These are phyloP conservation scores for Boletus subcaerulescens DNA, from an alignment of 768 basidiomycete genomes.

Conservation along the genomic window DNA sequence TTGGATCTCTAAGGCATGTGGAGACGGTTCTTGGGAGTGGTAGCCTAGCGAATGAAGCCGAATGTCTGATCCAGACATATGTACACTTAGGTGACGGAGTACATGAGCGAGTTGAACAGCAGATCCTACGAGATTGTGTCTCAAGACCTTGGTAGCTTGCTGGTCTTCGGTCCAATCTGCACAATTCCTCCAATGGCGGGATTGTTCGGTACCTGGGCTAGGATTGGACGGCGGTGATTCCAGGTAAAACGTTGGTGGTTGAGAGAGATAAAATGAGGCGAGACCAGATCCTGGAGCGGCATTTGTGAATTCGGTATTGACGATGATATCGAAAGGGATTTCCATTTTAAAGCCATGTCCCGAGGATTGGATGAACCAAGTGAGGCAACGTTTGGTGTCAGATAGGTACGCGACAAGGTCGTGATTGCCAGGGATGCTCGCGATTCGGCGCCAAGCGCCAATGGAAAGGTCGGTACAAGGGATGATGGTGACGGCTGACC, in stretches of 20 bases:
- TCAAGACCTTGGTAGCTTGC: constrained; percentile 62
- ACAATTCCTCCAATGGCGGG: constrained; percentile 59
- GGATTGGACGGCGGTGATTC: constrained; percentile 41
- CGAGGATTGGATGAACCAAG: constrained; percentile 75
- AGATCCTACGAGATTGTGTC: constrained; percentile 64
- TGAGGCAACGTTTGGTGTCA: constrained; percentile 60
- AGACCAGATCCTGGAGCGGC: constrained; percentile 53
- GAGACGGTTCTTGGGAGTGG: constrained; percentile 27
- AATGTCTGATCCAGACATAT: constrained; percentile 33
- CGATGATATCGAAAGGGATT: constrained; percentile 63
- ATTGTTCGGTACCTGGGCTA: constrained; percentile 26
- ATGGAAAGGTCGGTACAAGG: constrained; percentile 73
- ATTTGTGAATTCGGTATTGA: constrained; percentile 54
- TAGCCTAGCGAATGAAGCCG: constrained; percentile 38
- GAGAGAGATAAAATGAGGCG: constrained; percentile 63
- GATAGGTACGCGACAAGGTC: constrained; percentile 78
- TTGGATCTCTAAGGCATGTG: constrained; percentile 39
- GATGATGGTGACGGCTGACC: constrained; percentile 66
- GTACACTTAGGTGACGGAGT: constrained; percentile 43
- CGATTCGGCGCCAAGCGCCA: constrained; percentile 76
- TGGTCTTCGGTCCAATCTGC: constrained; percentile 75
- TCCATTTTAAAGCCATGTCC: constrained; percentile 86
- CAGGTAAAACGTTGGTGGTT: constrained; percentile 66
- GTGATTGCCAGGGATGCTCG: constrained; percentile 48
- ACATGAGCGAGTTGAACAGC: constrained; percentile 58